These are phyloP conservation scores for Pseudonectria foliicola DNA, from an alignment of 2,329 filamentous ascomycete genomes.

Conservation along the genomic window DNA sequence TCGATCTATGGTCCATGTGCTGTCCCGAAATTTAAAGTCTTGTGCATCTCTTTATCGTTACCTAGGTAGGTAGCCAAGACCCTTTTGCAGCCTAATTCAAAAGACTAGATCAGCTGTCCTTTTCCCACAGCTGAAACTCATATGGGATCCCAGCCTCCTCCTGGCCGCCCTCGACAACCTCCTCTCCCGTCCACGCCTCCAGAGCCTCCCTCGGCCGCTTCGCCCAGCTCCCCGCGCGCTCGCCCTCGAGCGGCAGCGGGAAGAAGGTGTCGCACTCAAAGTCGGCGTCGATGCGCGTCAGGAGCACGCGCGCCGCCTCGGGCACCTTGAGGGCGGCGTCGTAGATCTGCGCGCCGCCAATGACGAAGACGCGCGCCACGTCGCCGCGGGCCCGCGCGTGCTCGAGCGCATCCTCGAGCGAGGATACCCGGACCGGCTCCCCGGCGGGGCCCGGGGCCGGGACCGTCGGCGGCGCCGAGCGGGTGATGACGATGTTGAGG, in stretches of 20 bases:
- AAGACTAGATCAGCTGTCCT: constrained; percentile 23
- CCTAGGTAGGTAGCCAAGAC: too few relatives aligned
- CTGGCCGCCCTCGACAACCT: constrained; percentile 46
- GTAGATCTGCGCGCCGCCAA: constrained; percentile 87
- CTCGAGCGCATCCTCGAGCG: constrained; percentile 51
- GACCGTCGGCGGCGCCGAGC: constrained; percentile 31
- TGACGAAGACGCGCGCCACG: constrained; percentile 66
- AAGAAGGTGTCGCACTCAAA: constrained; percentile 76
- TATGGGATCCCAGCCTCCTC: constrained; percentile 60
- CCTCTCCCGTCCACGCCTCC: constrained; percentile 59
- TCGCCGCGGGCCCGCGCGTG: constrained; percentile 34
- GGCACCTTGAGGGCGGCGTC: constrained; percentile 54
- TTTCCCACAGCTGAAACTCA: constrained; percentile 70
- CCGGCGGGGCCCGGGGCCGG: constrained; percentile 4
- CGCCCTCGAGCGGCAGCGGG: constrained; percentile 46
- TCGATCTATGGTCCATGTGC: too few relatives aligned
- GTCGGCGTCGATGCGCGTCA: constrained; percentile 61
- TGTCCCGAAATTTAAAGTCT: too few relatives aligned
- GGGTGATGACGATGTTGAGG: constrained; percentile 74
- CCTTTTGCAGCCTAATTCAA: too few relatives aligned
- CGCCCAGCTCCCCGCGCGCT: constrained; percentile 43
- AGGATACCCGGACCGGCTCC: constrained; percentile 50
- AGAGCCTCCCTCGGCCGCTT: constrained; percentile 45
- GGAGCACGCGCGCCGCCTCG: constrained; percentile 55
- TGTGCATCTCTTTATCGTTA: too few relatives aligned